Evolutionary conservation across 1,284 basidiomycete species (phyloP).

Genomic region (Tilletia indica): DNA sequence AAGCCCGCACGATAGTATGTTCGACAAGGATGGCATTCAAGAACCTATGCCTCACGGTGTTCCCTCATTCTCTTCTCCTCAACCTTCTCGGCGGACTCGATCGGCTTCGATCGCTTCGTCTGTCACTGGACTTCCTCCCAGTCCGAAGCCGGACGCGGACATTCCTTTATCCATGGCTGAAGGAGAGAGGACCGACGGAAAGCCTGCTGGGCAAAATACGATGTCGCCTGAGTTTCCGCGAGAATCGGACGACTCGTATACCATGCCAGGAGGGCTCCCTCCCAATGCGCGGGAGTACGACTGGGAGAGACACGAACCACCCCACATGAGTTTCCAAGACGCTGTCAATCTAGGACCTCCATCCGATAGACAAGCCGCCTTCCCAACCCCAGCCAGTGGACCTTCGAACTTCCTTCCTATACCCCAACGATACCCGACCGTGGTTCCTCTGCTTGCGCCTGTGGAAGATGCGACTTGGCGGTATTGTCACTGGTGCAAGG

Average conservation of each 20-base stretch:
- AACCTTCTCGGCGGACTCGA: background rate
- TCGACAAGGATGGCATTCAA: too few species aligned
- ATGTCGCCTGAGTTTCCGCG: background rate
- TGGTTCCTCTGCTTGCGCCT: conserved; percentile 20
- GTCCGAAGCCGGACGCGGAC: background rate
- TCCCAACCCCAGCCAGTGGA: background rate
- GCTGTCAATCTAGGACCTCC: too few species aligned
- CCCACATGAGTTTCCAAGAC: too few species aligned
- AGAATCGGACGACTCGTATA: background rate
- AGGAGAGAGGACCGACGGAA: too few species aligned
- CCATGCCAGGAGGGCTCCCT: background rate
- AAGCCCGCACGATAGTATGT: too few species aligned
- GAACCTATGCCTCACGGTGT: too few species aligned
- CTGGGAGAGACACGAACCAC: background rate
- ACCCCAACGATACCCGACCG: conserved; percentile 15
- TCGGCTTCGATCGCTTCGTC: background rate
- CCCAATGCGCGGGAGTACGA: conserved; percentile 4
- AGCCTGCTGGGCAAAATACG: too few species aligned
- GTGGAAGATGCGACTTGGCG: conserved; percentile 21
- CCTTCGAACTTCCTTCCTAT: conserved; percentile 21
- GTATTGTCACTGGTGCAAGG: conserved; percentile 55
- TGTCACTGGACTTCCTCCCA: conserved; percentile 7
- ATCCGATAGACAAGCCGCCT: too few species aligned
- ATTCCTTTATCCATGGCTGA: too few species aligned
- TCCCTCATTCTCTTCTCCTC: too few species aligned